Evolutionary conservation across 176 grass and related monocot genomes (phyloP).

Genomic region (Aegilops speltoides): DNA sequence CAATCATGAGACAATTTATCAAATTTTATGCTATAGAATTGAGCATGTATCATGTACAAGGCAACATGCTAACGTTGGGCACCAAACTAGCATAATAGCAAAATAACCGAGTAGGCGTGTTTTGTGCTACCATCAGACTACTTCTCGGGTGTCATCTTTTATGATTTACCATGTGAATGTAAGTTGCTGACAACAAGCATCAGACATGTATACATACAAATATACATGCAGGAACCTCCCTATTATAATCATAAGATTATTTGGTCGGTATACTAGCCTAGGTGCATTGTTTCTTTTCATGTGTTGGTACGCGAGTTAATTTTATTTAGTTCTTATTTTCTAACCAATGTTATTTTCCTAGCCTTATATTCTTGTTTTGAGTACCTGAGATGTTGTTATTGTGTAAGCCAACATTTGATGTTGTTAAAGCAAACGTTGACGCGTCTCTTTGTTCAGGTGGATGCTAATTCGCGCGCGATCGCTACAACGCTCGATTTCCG

Average conservation of each 20-base stretch:
- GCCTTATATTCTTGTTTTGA: not conserved
- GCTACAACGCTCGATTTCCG: too few relatives aligned
- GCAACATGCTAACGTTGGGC: not conserved
- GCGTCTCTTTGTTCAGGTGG: too few relatives aligned
- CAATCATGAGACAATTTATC: not conserved
- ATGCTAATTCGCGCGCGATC: too few relatives aligned
- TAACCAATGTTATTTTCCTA: not conserved
- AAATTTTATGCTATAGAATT: not conserved
- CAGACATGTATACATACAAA: not conserved
- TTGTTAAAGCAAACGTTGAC: too few relatives aligned
- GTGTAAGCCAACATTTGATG: too few relatives aligned
- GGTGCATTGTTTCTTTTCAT: not conserved
- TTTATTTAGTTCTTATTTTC: not conserved
- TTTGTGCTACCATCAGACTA: not conserved
- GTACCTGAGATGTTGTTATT: not conserved
- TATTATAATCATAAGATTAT: not conserved
- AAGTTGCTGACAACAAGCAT: not conserved
- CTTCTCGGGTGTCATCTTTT: not conserved
- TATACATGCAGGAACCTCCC: not conserved
- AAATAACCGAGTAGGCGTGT: not conserved
- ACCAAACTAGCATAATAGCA: not conserved
- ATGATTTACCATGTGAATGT: not conserved
- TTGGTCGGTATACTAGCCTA: too few relatives aligned
- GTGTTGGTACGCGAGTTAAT: not conserved
- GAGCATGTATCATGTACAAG: not conserved